These are phyloP conservation scores for Lactarius akahatsu DNA, from an alignment of 768 basidiomycete species.

Conservation along the genomic window DNA sequence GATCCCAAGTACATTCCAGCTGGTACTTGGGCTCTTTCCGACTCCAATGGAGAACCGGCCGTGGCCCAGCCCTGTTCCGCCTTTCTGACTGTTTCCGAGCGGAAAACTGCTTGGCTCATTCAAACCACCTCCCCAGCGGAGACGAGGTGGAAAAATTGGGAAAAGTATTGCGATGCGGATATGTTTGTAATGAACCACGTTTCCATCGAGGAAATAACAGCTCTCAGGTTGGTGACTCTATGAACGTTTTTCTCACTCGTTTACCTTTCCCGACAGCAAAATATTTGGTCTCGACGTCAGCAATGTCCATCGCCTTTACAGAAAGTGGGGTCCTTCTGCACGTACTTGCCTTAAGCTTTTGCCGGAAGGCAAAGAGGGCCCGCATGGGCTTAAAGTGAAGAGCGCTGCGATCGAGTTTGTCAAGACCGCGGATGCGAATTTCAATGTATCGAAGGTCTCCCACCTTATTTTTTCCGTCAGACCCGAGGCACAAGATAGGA, in stretches of 20 bases:
- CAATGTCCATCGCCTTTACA: not conserved
- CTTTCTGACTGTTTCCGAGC: too few species aligned
- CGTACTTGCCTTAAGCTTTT: not conserved
- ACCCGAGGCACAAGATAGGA: rapidly evolving
- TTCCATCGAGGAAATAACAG: too few species aligned
- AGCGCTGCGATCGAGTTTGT: not conserved
- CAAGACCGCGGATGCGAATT: not conserved
- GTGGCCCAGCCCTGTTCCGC: rapidly evolving
- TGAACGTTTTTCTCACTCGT: too few species aligned
- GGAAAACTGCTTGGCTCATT: too few species aligned
- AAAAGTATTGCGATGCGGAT: too few species aligned
- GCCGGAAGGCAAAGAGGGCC: not conserved
- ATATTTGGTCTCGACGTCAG: not conserved
- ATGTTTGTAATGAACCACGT: too few species aligned
- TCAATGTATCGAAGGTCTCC: not conserved
- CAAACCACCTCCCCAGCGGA: too few species aligned
- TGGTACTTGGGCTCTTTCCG: too few species aligned
- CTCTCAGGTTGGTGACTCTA: too few species aligned
- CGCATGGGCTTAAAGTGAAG: not conserved
- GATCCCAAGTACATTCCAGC: too few species aligned
- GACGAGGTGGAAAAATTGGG: rapidly evolving
- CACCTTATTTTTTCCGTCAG: not conserved
- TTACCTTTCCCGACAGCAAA: not conserved
- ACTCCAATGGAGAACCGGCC: too few species aligned
- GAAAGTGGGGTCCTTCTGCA: not conserved